Evolutionary conservation across 108 stramenopile species (phyloP).

Genomic region (Skeletonema grethae): DNA sequence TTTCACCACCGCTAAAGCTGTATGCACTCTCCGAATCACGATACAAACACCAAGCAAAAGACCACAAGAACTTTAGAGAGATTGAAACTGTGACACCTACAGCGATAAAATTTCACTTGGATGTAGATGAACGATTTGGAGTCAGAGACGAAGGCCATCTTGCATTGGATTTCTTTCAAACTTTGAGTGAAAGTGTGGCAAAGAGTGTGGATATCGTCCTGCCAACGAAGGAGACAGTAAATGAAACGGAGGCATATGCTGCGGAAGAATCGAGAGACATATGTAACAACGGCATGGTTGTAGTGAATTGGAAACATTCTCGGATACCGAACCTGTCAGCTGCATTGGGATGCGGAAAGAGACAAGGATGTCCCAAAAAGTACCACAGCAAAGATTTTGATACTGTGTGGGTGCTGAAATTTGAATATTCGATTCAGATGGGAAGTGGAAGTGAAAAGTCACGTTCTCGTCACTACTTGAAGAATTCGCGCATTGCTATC

Average conservation of each 20-base stretch:
- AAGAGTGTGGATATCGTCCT: conserved; percentile 8
- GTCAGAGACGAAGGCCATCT: conserved; percentile 42
- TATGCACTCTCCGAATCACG: conserved; percentile 35
- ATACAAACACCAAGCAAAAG: conserved; percentile 11
- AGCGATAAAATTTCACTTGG: conserved; percentile 35
- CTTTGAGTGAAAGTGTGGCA: conserved; percentile 30
- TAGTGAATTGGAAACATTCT: conserved; percentile 52
- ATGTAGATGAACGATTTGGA: conserved; percentile 37
- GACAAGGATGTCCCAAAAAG: conserved; percentile 39
- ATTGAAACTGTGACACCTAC: conserved; percentile 38
- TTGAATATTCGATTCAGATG: conserved; percentile 24
- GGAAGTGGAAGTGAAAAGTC: not conserved
- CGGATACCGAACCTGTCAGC: conserved; percentile 37
- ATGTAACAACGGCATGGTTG: conserved; percentile 38
- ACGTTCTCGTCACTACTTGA: too few species aligned
- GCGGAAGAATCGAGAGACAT: not conserved
- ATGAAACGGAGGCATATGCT: not conserved
- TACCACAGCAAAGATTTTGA: conserved; percentile 47
- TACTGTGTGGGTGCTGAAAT: conserved; percentile 47
- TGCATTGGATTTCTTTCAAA: conserved; percentile 31
- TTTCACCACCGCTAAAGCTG: conserved; percentile 32
- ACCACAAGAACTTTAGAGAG: conserved; percentile 44
- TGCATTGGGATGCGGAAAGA: conserved; percentile 39
- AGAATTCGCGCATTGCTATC: too few species aligned
- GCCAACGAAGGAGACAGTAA: not conserved